Percentiles rank a stretch among this genome's conserved stretches.
Conservation (phyloP, 2,329 filamentous ascomycete genomes). For the Sporothrix mexicana region DNA sequence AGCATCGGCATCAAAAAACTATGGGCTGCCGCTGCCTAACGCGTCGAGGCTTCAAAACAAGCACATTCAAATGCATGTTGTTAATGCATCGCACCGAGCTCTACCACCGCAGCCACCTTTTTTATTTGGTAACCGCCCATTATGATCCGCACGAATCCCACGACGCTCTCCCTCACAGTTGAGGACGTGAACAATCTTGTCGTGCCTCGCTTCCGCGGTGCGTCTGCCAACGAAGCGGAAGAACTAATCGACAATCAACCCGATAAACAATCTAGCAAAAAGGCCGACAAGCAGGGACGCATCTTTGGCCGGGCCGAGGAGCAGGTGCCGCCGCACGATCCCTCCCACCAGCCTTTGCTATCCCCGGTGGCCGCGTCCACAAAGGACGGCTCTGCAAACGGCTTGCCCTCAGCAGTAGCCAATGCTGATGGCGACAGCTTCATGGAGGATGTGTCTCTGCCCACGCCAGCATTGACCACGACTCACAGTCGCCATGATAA, state of each 20-base stretch:
- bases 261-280: constrained; percentile 30
- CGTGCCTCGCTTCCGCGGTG: constrained; percentile 33
- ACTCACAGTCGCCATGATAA: not conserved
- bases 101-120: not conserved
- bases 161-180: constrained; percentile 49
- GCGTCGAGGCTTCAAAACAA: not conserved
- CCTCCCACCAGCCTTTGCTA: not conserved
- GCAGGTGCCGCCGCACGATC: not conserved
- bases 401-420: not conserved
- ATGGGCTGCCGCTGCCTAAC: not conserved
- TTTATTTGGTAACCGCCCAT: not conserved
- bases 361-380: not conserved
- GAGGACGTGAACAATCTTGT: constrained; percentile 50
- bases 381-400: not conserved
- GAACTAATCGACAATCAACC: not conserved
- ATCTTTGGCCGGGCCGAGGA: constrained; percentile 38
- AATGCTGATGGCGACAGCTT: not conserved
- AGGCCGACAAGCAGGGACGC: not conserved
- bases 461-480: not conserved
- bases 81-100: not conserved
- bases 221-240: not conserved
- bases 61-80: not conserved
- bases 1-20: not conserved
- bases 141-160: constrained; percentile 53
- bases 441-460: constrained; percentile 1